Conservation (phyloP, 306 rosid genomes). For the Spatholobus suberectus region DNA sequence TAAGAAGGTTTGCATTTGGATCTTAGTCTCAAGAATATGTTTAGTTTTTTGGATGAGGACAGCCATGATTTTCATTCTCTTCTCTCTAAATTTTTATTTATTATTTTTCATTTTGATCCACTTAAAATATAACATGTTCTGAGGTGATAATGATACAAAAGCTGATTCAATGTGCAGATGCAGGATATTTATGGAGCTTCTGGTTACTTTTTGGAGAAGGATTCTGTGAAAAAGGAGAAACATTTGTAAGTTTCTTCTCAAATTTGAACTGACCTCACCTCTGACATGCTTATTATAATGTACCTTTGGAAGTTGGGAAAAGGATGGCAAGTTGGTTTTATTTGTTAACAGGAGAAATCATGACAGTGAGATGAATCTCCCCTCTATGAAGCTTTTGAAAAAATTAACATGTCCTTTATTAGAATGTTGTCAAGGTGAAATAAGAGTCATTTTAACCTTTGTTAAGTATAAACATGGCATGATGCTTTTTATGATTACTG, state of each 20-base stretch:
- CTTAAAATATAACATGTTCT: background rate
- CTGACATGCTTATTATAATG: background rate
- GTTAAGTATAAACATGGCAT: background rate
- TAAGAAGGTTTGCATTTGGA: constrained; percentile 63
- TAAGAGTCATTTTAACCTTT: constrained; percentile 8
- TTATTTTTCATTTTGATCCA: background rate
- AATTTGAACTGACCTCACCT: constrained; percentile 5
- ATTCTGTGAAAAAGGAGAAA: constrained; percentile 54
- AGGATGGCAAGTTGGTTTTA: background rate
- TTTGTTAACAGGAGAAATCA: constrained; percentile 23
- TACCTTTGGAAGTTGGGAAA: constrained; percentile 13
- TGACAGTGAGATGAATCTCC: constrained; percentile 2
- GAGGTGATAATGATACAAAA: too few species aligned
- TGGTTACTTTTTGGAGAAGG: constrained; percentile 81
- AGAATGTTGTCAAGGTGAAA: constrained; percentile 23
- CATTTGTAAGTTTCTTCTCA: constrained; percentile 56
- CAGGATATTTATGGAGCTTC: constrained; percentile 90
- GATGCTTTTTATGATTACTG: background rate
- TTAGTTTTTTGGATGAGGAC: constrained; percentile 18
- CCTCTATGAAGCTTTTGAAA: background rate
- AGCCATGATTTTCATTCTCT: background rate
- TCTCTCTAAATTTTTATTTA: constrained; percentile 11
- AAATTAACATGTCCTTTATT: background rate
- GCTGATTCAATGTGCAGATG: constrained; percentile 78
- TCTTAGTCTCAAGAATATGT: constrained; percentile 26